A percentile compares a stretch with the other conserved stretches of the same genome.
These are phyloP conservation scores for Acidiella bohemica DNA, from an alignment of 495 filamentous ascomycete genomes.

Conservation along the genomic window DNA sequence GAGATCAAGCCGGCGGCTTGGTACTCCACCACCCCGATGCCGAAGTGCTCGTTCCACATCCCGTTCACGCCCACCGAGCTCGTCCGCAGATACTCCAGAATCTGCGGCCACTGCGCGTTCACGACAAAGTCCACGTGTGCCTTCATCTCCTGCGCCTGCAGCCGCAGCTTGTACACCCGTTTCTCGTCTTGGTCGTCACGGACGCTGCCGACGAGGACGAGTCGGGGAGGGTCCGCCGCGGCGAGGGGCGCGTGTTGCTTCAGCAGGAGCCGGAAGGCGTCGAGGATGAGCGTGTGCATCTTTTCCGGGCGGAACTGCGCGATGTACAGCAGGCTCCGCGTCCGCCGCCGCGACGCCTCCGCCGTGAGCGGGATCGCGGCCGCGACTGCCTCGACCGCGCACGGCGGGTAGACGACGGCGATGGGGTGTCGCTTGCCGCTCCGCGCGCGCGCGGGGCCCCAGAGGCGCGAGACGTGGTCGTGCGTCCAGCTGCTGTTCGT, in stretches of 20 bases:
- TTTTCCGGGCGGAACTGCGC: constrained; percentile 97
- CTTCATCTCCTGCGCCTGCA: constrained; percentile 79
- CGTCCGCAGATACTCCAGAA: constrained; percentile 59
- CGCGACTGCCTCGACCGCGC: constrained; percentile 71
- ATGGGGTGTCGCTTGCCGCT: constrained; percentile 33
- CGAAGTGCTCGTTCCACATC: constrained; percentile 99
- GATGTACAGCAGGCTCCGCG: constrained; percentile 71
- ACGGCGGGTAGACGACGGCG: constrained; percentile 76
- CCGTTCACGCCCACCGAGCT: constrained; percentile 80
- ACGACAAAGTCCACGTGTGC: constrained; percentile 74
- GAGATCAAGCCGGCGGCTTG: constrained; percentile 85
- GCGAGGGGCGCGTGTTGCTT: constrained; percentile 25
- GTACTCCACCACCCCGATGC: constrained; percentile 96
- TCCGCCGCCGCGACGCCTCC: constrained; percentile 50
- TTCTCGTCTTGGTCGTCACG: constrained; percentile 71
- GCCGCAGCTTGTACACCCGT: constrained; percentile 76
- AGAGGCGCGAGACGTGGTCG: constrained; percentile 64
- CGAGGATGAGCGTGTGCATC: constrained; percentile 74
- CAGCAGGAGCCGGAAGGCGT: constrained; percentile 66
- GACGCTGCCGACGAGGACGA: constrained; percentile 80
- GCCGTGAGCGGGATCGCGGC: constrained; percentile 52
- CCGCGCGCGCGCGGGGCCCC: constrained; percentile 46
- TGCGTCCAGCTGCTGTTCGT: constrained; percentile 94
- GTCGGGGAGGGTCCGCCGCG: constrained; percentile 34
- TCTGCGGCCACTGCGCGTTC: constrained; percentile 75